These are phyloP conservation scores for Thraustochytrium striatum DNA, from an alignment of 352 stramenopile genomes.

Conservation along the genomic window DNA sequence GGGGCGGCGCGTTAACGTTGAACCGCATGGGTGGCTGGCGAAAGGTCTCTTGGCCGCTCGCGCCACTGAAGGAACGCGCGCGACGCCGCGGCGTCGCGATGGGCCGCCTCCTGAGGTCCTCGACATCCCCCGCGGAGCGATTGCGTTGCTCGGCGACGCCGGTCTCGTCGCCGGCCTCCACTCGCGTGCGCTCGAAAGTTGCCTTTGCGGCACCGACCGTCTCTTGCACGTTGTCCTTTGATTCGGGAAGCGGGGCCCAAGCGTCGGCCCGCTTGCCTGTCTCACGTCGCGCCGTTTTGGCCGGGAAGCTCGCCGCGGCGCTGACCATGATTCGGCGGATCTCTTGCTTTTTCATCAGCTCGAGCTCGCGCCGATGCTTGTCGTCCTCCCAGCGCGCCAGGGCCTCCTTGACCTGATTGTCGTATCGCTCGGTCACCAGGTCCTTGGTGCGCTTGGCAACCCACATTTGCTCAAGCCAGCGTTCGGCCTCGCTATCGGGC, in stretches of 20 bases:
- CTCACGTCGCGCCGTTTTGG: too few relatives aligned
- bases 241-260: too few relatives aligned
- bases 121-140: neutral
- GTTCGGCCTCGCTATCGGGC: constrained; percentile 26
- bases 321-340: too few relatives aligned
- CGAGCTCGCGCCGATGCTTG: neutral
- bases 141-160: too few relatives aligned
- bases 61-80: neutral
- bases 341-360: constrained; percentile 28
- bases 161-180: too few relatives aligned
- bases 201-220: too few relatives aligned
- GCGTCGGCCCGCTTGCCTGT: too few relatives aligned
- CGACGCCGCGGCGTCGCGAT: neutral
- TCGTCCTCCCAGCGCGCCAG: constrained; percentile 11
- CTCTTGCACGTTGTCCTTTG: too few relatives aligned
- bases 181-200: too few relatives aligned
- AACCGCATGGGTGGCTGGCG: neutral
- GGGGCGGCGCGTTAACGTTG: neutral
- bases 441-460: constrained; percentile 35
- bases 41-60: neutral
- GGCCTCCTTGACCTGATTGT: constrained; percentile 15
- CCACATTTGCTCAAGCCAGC: constrained; percentile 46
- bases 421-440: neutral
- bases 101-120: neutral
- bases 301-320: too few relatives aligned